Percentiles rank a stretch among this genome's conserved stretches.
Conservation (phyloP, 352 stramenopile genomes). For the Globisporangium radiosum region DNA sequence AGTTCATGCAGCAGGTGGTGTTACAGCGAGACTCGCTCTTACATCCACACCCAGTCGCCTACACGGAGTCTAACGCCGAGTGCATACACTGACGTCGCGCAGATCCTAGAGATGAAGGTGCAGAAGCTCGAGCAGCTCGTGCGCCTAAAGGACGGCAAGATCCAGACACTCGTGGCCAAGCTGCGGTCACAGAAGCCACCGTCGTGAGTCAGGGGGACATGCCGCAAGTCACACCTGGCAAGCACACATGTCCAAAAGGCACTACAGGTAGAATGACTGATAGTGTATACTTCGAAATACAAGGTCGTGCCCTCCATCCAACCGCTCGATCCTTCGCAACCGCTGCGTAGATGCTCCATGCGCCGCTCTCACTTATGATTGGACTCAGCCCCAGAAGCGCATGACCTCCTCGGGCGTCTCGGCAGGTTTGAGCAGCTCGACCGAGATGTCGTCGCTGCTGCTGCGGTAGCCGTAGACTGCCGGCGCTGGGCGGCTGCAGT, state of each 20-base stretch:
- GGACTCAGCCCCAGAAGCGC: conserved; percentile 55
- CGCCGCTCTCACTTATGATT: neutral
- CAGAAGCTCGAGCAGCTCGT: conserved; percentile 94
- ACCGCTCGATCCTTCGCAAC: neutral
- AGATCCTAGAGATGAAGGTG: conserved; percentile 94
- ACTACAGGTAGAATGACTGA: neutral
- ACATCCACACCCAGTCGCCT: neutral
- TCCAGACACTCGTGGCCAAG: conserved; percentile 86
- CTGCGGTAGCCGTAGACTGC: conserved; percentile 76
- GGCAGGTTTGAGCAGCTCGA: conserved; percentile 68
- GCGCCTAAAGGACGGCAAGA: conserved; percentile 92
- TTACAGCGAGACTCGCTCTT: too few relatives aligned
- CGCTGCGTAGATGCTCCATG: neutral
- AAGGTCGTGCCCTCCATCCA: neutral
- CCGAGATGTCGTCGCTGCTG: conserved; percentile 35
- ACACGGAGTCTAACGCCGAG: neutral
- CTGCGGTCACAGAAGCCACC: conserved; percentile 68
- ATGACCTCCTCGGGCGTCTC: conserved; percentile 73
- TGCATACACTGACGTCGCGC: neutral
- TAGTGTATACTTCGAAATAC: neutral
- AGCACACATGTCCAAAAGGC: neutral
- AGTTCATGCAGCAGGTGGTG: neutral
- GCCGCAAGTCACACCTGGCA: neutral
- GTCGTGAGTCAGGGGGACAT: conserved; percentile 1
- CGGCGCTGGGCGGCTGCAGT: conserved; percentile 80